Conservation (phyloP, 2,329 filamentous ascomycete genomes). For the Fusarium chuoi region DNA sequence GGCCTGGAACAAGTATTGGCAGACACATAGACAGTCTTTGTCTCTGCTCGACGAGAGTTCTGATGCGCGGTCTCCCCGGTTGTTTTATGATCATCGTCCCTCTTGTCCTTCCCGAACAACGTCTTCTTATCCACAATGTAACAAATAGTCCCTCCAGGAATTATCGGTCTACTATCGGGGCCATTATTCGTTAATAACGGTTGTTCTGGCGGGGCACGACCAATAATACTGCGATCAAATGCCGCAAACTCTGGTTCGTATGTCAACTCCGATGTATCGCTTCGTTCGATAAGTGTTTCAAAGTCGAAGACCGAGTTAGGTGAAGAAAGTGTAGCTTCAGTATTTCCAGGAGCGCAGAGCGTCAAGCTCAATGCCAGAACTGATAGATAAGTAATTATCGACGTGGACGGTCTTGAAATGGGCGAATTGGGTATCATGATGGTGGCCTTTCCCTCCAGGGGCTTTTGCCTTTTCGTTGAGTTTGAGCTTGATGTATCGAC, state of each 20-base stretch:
- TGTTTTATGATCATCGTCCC: slow-evolving; percentile 17
- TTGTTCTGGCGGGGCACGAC: slow-evolving; percentile 65
- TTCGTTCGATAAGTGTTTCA: slow-evolving; percentile 23
- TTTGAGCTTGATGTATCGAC: slow-evolving; percentile 16
- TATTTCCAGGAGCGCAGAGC: slow-evolving; percentile 68
- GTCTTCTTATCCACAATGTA: slow-evolving; percentile 47
- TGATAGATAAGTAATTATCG: slow-evolving; percentile 68
- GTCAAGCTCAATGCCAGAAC: slow-evolving; percentile 66
- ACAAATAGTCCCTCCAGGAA: slow-evolving; percentile 68
- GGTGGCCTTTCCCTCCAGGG: slow-evolving; percentile 56
- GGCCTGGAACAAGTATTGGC: slow-evolving; percentile 89
- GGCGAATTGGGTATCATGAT: slow-evolving; percentile 72
- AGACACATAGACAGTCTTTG: slow-evolving; percentile 76
- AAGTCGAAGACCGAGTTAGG: slow-evolving; percentile 17
- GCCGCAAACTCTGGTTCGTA: slow-evolving; percentile 72
- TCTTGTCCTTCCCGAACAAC: slow-evolving; percentile 41
- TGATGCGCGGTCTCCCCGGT: slow-evolving; percentile 16
- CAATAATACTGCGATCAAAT: slow-evolving; percentile 71
- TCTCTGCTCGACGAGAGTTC: slow-evolving; percentile 45
- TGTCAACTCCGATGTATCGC: slow-evolving; percentile 38
- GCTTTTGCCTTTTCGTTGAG: slow-evolving; percentile 39
- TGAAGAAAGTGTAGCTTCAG: slow-evolving; percentile 66
- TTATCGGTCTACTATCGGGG: slow-evolving; percentile 67
- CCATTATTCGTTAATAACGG: slow-evolving; percentile 71
- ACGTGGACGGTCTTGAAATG: slow-evolving; percentile 78